A percentile compares a stretch with the other conserved stretches of the same genome.
Evolutionary conservation across 2,329 filamentous ascomycete species (phyloP).

Genomic region (Alternaria alternata): DNA sequence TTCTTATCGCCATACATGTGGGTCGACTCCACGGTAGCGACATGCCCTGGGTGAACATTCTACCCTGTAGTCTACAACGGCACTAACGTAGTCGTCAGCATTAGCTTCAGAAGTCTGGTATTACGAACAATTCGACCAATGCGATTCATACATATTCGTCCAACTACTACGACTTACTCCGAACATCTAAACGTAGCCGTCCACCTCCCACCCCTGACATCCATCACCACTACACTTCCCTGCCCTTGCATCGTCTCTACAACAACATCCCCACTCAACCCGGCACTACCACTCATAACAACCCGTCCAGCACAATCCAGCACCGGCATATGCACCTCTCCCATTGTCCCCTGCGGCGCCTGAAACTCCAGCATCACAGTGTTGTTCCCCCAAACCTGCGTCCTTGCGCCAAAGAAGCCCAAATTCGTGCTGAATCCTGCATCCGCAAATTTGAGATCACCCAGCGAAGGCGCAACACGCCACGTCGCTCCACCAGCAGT

Average conservation of each 20-base stretch:
- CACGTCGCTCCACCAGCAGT: conserved; percentile 50
- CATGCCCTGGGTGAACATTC: not conserved
- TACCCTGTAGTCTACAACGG: not conserved
- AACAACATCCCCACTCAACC: conserved; percentile 25
- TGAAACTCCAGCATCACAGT: conserved; percentile 38
- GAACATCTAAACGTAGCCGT: conserved; percentile 25
- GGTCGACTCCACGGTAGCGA: not conserved
- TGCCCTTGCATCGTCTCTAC: conserved; percentile 26
- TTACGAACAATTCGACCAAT: not conserved
- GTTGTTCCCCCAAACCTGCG: conserved; percentile 21
- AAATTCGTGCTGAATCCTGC: conserved; percentile 51
- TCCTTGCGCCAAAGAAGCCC: conserved; percentile 50
- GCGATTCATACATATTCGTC: not conserved
- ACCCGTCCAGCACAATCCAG: conserved; percentile 30
- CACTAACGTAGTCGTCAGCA: not conserved
- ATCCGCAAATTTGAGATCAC: conserved; percentile 47
- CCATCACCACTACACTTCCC: conserved; percentile 19
- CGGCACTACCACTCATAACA: conserved; percentile 26
- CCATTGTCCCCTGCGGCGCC: conserved; percentile 41
- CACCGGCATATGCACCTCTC: conserved; percentile 37
- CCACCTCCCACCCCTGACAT: conserved; percentile 36
- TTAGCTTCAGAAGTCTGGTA: not conserved
- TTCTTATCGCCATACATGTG: not conserved
- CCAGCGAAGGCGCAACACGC: conserved; percentile 48
- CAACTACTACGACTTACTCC: not conserved